A percentile compares a stretch with the other conserved stretches of the same genome.
Evolutionary conservation across 805 yeast genomes (phyloP).

Genomic region (Debaryomyces castellii): DNA sequence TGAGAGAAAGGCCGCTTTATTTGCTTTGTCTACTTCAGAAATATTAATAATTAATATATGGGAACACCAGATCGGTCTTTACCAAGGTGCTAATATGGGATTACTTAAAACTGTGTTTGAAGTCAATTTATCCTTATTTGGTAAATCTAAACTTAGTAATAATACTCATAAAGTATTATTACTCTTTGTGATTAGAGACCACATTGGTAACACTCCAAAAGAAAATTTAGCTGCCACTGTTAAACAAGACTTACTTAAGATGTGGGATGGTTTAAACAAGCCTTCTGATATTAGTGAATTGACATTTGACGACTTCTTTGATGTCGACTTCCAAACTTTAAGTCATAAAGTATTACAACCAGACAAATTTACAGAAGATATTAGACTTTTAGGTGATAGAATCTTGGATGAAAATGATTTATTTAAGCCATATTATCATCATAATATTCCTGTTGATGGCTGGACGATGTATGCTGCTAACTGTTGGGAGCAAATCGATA

Average conservation of each 20-base stretch:
- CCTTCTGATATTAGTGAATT: slow-evolving; percentile 62
- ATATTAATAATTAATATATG: slow-evolving; percentile 88
- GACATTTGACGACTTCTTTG: slow-evolving; percentile 74
- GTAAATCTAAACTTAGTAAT: slow-evolving; percentile 42
- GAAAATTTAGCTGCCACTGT: slow-evolving; percentile 68
- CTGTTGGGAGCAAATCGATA: slow-evolving; percentile 93
- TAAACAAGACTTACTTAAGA: slow-evolving; percentile 64
- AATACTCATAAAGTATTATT: slow-evolving; percentile 61
- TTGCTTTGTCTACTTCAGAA: slow-evolving; percentile 91
- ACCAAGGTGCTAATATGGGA: slow-evolving; percentile 98
- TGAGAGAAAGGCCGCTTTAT: slow-evolving; percentile 92
- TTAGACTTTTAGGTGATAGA: slow-evolving; percentile 61
- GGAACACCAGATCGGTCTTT: slow-evolving; percentile 96
- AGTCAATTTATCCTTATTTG: slow-evolving; percentile 85
- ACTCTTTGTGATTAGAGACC: slow-evolving; percentile 90
- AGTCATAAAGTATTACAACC: slow-evolving; percentile 84
- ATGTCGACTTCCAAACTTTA: slow-evolving; percentile 74
- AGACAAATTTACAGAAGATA: slow-evolving; percentile 63
- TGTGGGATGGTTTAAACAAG: slow-evolving; percentile 78
- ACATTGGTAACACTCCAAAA: slow-evolving; percentile 82
- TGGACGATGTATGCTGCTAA: slow-evolving; percentile 90
- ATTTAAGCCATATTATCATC: slow-evolving; percentile 74
- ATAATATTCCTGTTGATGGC: slow-evolving; percentile 89
- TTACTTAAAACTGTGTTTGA: slow-evolving; percentile 93
- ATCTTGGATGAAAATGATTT: slow-evolving; percentile 45